Evolutionary conservation across 2,329 filamentous ascomycete species (phyloP).

Genomic region (Xylariaceae sp.): DNA sequence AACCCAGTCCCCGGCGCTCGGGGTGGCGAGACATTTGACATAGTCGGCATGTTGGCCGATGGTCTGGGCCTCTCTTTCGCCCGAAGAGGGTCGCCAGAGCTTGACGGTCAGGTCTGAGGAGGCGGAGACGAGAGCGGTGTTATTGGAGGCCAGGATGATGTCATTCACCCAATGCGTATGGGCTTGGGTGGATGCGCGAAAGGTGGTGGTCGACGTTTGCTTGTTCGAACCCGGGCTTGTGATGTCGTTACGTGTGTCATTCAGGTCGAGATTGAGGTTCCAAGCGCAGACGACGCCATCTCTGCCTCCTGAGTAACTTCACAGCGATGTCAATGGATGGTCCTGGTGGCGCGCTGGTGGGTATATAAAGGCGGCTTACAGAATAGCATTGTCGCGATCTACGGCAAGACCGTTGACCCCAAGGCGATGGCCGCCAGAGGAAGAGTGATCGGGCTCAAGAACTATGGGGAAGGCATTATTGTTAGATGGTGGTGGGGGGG

Average conservation of each 20-base stretch:
- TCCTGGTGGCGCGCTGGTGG: constrained; percentile 10
- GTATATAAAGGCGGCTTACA: constrained; percentile 62
- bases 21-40: constrained; percentile 87
- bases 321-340: constrained; percentile 15
- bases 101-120: constrained; percentile 95
- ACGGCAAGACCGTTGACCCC: constrained; percentile 93
- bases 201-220: constrained; percentile 48
- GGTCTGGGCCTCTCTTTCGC: constrained; percentile 64
- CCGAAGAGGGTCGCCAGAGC: constrained; percentile 76
- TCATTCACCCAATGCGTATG: constrained; percentile 98
- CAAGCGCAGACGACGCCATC: constrained; percentile 96
- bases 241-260: no score
- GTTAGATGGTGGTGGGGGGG: no score
- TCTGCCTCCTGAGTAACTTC: constrained; percentile 88
- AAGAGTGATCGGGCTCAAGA: constrained; percentile 56
- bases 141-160: constrained; percentile 73
- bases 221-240: constrained; percentile 33
- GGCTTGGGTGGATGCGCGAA: constrained; percentile 62
- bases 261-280: constrained; percentile 76
- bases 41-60: constrained; percentile 95
- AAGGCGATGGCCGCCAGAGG: constrained; percentile 76
- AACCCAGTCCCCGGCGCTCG: constrained; percentile 71
- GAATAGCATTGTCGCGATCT: constrained; percentile 74
- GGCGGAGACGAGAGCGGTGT: constrained; percentile 77
- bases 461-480: no score